Evolutionary conservation across 805 yeast species (phyloP).

Genomic region (Saccharomycopsis fibuligera): DNA sequence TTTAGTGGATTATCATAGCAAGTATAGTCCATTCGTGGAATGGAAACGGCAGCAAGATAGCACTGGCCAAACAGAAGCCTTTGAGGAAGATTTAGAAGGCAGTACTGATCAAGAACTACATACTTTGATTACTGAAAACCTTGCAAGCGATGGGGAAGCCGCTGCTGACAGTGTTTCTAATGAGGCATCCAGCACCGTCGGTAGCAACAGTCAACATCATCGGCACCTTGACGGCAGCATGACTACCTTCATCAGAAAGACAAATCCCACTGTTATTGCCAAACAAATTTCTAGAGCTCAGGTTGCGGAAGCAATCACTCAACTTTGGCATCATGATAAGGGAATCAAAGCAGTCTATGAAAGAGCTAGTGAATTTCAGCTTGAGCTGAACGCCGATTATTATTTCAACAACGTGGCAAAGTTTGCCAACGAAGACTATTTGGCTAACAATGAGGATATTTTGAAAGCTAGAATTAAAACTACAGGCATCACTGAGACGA

Average conservation of each 20-base stretch:
- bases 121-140: constrained; percentile 20
- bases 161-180: background rate
- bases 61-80: constrained; percentile 42
- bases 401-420: constrained; percentile 69
- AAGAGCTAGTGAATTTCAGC: constrained; percentile 70
- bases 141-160: constrained; percentile 17
- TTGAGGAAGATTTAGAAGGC: constrained; percentile 23
- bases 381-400: constrained; percentile 77
- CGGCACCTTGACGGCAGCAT: constrained; percentile 2
- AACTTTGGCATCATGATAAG: constrained; percentile 62
- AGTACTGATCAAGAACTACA: constrained; percentile 6
- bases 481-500: constrained; percentile 88
- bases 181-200: background rate
- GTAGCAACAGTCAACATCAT: too few species aligned
- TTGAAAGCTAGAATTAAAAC: constrained; percentile 89
- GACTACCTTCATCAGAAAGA: constrained; percentile 10
- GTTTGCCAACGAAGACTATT: constrained; percentile 57
- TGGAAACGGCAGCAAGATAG: constrained; percentile 44
- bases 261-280: background rate
- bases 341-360: constrained; percentile 58
- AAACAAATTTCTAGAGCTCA: constrained; percentile 33
- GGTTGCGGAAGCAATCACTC: constrained; percentile 63
- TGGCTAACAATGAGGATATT: constrained; percentile 77
- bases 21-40: constrained; percentile 51
- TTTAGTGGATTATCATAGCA: constrained; percentile 56